Percentiles rank a stretch among this genome's conserved stretches.
These are phyloP conservation scores for Apiospora pterosperma DNA, from an alignment of 2,329 filamentous ascomycete genomes.

Conservation along the genomic window DNA sequence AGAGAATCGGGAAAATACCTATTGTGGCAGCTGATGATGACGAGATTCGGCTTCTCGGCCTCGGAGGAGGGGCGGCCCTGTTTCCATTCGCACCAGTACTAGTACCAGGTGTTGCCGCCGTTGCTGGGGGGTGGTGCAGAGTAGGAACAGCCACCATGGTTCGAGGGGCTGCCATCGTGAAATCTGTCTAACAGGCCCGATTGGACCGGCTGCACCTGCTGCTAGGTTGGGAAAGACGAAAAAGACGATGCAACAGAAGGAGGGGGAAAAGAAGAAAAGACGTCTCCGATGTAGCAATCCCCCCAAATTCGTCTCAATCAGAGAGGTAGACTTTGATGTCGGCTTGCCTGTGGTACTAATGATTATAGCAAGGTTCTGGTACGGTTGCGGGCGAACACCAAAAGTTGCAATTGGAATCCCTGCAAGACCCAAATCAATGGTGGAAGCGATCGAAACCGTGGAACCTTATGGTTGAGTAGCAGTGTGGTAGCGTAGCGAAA, in stretches of 20 bases:
- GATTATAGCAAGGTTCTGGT: not conserved
- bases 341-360: not conserved
- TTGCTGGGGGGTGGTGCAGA: not conserved
- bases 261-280: not conserved
- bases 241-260: not conserved
- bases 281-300: not conserved
- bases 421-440: not conserved
- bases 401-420: not conserved
- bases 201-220: not conserved
- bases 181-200: not conserved
- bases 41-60: slow-evolving; percentile 2
- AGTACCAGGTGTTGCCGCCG: not conserved
- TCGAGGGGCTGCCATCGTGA: not conserved
- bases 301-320: not conserved
- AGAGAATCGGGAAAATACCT: not conserved
- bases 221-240: not conserved
- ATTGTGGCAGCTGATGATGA: slow-evolving; percentile 2
- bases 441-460: not conserved
- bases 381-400: not conserved
- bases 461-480: not conserved
- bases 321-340: not conserved
- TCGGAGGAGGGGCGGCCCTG: slow-evolving; percentile 3
- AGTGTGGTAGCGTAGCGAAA: not conserved
- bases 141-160: not conserved
- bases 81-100: not conserved